Percentiles rank a stretch among this genome's conserved stretches.
Evolutionary conservation across 2,329 filamentous ascomycete genomes (phyloP).

Genomic region (Fusarium chuoi): DNA sequence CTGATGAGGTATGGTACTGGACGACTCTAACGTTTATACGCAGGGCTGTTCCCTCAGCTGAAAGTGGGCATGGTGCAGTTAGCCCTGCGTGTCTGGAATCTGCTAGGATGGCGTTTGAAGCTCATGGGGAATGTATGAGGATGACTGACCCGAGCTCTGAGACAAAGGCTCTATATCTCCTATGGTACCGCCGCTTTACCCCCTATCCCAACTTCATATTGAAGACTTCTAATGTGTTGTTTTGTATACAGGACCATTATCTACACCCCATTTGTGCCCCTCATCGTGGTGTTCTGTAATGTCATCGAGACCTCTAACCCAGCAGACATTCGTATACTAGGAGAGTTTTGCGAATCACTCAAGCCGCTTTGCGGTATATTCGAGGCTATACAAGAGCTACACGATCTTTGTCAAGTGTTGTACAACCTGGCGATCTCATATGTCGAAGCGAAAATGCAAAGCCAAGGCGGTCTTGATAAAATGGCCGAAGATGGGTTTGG

Average conservation of each 20-base stretch:
- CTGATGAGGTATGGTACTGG: not conserved
- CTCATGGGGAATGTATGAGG: not conserved
- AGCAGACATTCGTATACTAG: not conserved
- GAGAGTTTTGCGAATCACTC: not conserved
- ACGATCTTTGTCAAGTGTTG: not conserved
- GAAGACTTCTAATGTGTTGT: not conserved
- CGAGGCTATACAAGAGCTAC: not conserved
- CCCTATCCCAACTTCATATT: no score
- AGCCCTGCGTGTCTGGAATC: not conserved
- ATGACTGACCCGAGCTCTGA: not conserved
- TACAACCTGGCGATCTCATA: not conserved
- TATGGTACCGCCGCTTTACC: not conserved
- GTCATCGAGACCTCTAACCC: not conserved
- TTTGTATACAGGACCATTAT: not conserved
- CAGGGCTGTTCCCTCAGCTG: rapidly evolving
- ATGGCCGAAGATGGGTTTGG: not conserved
- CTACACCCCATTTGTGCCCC: not conserved
- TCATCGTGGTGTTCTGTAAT: not conserved
- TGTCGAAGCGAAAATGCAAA: not conserved
- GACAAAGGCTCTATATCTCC: not conserved
- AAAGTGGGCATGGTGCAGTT: not conserved
- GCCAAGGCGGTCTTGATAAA: not conserved
- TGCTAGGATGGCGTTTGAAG: not conserved
- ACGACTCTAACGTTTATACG: not conserved
- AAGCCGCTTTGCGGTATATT: not conserved